These are phyloP conservation scores for Peniophora sp. DNA, from an alignment of 1,284 basidiomycete genomes.

Conservation along the genomic window DNA sequence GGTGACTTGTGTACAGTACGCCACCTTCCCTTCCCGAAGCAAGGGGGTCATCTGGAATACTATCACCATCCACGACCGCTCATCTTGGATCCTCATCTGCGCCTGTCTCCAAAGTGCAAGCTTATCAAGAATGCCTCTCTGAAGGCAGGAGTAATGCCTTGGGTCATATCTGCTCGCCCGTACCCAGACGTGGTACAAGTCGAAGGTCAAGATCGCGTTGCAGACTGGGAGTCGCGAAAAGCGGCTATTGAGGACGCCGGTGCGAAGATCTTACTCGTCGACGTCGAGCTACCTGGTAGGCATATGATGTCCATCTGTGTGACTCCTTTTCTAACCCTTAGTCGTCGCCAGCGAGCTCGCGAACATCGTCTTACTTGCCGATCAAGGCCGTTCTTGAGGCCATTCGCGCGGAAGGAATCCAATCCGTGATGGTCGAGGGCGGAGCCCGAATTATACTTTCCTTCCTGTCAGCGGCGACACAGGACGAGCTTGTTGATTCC, in stretches of 20 bases:
- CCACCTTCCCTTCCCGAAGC: constrained; percentile 40
- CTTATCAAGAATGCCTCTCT: constrained; percentile 62
- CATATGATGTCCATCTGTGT: not conserved
- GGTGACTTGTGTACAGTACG: constrained; percentile 31
- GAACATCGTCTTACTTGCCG: constrained; percentile 25
- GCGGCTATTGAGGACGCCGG: constrained; percentile 33
- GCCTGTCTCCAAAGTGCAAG: constrained; percentile 62
- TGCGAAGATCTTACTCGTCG: constrained; percentile 9
- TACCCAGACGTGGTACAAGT: constrained; percentile 17
- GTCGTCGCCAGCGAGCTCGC: constrained; percentile 35
- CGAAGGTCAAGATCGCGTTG: constrained; percentile 16
- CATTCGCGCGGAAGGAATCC: constrained; percentile 49
- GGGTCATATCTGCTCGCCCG: constrained; percentile 46
- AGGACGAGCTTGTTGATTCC: constrained; percentile 46
- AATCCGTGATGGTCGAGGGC: constrained; percentile 91
- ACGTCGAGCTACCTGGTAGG: constrained; percentile 11
- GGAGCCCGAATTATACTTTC: constrained; percentile 79
- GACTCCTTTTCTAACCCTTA: not conserved
- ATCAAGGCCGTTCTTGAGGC: constrained; percentile 44
- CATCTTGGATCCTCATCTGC: constrained; percentile 74
- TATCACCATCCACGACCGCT: constrained; percentile 70
- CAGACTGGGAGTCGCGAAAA: constrained; percentile 29
- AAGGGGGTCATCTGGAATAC: constrained; percentile 25
- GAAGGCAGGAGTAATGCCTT: constrained; percentile 64
- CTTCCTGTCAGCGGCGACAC: constrained; percentile 45